These are phyloP conservation scores for Penicillium hordei DNA, from an alignment of 2,329 filamentous ascomycete species.

Conservation along the genomic window DNA sequence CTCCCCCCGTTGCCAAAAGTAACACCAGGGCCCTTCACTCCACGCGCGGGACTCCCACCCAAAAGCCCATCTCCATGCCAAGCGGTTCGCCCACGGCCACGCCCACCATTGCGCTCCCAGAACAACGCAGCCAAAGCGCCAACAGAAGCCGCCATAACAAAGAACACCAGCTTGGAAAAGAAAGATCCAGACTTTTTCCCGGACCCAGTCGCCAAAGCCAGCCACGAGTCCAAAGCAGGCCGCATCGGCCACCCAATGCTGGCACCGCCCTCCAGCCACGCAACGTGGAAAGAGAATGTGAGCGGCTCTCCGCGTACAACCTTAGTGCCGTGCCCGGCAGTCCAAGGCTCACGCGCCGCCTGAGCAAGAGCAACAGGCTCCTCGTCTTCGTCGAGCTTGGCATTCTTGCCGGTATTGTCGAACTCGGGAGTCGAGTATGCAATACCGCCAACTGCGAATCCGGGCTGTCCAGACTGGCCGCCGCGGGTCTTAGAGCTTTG, in stretches of 20 bases:
- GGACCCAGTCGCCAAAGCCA: conserved; percentile 12
- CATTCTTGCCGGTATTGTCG: conserved; percentile 45
- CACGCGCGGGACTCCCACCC: conserved; percentile 46
- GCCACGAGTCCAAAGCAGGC: conserved; percentile 18
- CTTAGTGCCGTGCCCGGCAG: conserved; percentile 55
- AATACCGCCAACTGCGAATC: conserved; percentile 80
- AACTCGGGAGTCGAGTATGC: conserved; percentile 81
- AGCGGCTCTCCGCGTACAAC: conserved; percentile 86
- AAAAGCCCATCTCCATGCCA: conserved; percentile 50
- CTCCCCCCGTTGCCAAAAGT: conserved; percentile 55
- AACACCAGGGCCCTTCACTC: conserved; percentile 50
- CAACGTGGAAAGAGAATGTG: conserved; percentile 73
- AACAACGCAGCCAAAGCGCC: conserved; percentile 39
- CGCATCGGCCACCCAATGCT: conserved; percentile 37
- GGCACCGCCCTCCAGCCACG: conserved; percentile 62
- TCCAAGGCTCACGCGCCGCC: conserved; percentile 49
- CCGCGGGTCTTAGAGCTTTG: conserved; percentile 57
- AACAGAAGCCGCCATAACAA: conserved; percentile 37
- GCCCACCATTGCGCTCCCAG: conserved; percentile 36
- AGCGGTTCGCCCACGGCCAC: conserved; percentile 21
- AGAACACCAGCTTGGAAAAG: conserved; percentile 37
- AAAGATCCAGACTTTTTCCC: conserved; percentile 17
- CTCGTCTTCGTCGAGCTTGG: conserved; percentile 23
- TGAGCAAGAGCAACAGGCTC: conserved; percentile 48
- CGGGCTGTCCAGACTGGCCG: conserved; percentile 48